These are phyloP conservation scores for Trypanosoma melophagium DNA, from an alignment of 208 protist species.

Conservation along the genomic window DNA sequence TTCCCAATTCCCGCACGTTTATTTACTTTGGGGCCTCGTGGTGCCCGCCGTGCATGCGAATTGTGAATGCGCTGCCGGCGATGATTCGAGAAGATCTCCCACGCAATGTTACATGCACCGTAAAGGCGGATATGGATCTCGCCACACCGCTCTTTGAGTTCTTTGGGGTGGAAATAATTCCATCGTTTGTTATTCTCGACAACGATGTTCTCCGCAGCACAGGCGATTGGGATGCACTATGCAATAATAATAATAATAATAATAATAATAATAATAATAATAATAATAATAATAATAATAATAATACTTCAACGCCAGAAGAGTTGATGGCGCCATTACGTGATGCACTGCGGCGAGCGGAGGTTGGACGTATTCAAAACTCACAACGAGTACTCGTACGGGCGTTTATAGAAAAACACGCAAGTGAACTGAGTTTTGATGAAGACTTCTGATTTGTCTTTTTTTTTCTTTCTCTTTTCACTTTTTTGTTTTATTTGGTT, in stretches of 20 bases:
- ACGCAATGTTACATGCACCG: conserved; percentile 33
- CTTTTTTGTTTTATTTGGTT: neutral
- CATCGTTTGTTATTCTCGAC: conserved; percentile 77
- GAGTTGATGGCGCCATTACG: conserved; percentile 18
- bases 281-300: neutral
- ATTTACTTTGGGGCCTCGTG: conserved; percentile 81
- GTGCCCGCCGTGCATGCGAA: conserved; percentile 86
- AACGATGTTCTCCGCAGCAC: conserved; percentile 46
- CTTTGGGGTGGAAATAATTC: conserved; percentile 77
- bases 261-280: conserved; percentile 1
- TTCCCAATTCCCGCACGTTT: conserved; percentile 24
- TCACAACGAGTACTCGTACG: conserved; percentile 54
- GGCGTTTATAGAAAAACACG: conserved; percentile 72
- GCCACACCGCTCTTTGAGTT: conserved; percentile 68
- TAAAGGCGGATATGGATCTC: conserved; percentile 86
- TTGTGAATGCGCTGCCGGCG: conserved; percentile 53
- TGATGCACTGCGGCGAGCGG: conserved; percentile 37
- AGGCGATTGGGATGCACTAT: conserved; percentile 5
- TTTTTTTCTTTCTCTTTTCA: neutral
- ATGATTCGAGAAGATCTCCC: conserved; percentile 52
- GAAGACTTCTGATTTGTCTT: conserved; percentile 63
- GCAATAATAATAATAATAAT: neutral
- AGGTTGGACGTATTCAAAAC: conserved; percentile 71
- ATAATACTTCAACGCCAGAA: neutral
- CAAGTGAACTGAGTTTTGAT: conserved; percentile 58